Evolutionary conservation across 208 protist genomes (phyloP), one percentile per base, ranked within the genome.

Genomic region (Trypanosoma scelopori): DNA sequence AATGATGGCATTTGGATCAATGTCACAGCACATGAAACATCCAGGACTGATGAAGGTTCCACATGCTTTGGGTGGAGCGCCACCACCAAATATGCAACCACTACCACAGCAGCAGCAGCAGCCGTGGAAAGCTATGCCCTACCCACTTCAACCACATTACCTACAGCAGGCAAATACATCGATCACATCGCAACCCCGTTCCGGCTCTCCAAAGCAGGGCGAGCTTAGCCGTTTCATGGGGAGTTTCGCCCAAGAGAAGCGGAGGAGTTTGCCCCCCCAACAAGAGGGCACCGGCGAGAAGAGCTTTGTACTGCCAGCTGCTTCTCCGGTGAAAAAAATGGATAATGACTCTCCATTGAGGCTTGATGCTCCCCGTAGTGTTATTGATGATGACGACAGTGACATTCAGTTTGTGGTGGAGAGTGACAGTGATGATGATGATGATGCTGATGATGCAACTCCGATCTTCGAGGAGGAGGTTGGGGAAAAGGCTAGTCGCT

Each of bases 331-430:
- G 6, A 5, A 15, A 23, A 30, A 35, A 18, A 23, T 12, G 1
- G 30, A 27, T 11, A 25, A 46, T 9, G 41, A 50, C 22, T 48
- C 4, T 37, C 5, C 15, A 25, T 13, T 51, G 28, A 59, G 39
- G n/a, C 42, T 15, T 20, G 27, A 59, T 32, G 62, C 51, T 12
- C 62, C 62, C 25, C 18, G 51, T 12, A 57, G 47, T 32, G 51
- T 25, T 32, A 41, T 25, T 28, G 42, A 6, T 27, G 64, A 61
- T 35, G 53, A 42, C 28, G 64, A 53, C 48, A 55, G 32, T 56
- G 64, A 69, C n/a, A 1, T 69, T 35, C 41, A 69, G 27, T 69
- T 69, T 61, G 55, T 62, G 23, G 20, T 69, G 15, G 64, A 69
- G 47, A 20, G 3, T 9, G 46, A 45, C 0, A 39, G 39, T 25